Conservation (phyloP, 2,329 filamentous ascomycete genomes). For the Penicillium sp. region DNA sequence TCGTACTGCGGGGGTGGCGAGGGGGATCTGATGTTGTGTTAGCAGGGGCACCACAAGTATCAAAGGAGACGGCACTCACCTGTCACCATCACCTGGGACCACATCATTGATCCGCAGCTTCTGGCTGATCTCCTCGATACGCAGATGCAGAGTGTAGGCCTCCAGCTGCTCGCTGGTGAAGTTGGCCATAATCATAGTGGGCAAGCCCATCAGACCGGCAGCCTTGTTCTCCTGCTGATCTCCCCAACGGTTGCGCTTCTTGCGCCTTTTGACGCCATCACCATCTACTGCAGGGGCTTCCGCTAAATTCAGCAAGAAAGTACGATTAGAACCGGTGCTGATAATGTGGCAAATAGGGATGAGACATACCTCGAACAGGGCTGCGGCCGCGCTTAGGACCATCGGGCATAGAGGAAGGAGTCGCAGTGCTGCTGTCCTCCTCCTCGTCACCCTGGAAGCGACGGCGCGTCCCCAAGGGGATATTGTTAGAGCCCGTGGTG, state of each 20-base stretch:
- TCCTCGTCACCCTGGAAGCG: conserved; percentile 70
- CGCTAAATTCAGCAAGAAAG: conserved; percentile 25
- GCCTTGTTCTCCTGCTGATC: conserved; percentile 98
- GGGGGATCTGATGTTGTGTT: conserved; percentile 67
- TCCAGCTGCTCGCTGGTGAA: conserved; percentile 99
- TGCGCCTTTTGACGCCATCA: conserved; percentile 82
- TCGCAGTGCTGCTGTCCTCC: conserved; percentile 47
- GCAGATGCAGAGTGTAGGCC: conserved; percentile 91
- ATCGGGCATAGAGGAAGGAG: conserved; percentile 49
- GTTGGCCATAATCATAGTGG: conserved; percentile 92
- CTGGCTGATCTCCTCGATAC: conserved; percentile 98
- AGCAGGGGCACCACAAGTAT: conserved; percentile 12
- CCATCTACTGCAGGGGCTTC: conserved; percentile 64
- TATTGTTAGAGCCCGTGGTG: conserved; percentile 97
- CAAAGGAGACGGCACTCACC: conserved; percentile 57
- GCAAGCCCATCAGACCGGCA: conserved; percentile 93
- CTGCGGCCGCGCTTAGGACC: conserved; percentile 84
- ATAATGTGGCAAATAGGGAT: background rate
- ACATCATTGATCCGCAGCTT: conserved; percentile 99
- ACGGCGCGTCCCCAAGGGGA: conserved; percentile 76
- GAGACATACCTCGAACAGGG: conserved; percentile 71
- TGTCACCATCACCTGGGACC: conserved; percentile 91
- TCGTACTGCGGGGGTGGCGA: conserved; percentile 97
- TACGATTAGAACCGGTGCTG: conserved; percentile 25
- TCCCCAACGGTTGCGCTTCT: conserved; percentile 99